Evolutionary conservation across 306 rosid species (phyloP).

Genomic region (Acacia crassicarpa): DNA sequence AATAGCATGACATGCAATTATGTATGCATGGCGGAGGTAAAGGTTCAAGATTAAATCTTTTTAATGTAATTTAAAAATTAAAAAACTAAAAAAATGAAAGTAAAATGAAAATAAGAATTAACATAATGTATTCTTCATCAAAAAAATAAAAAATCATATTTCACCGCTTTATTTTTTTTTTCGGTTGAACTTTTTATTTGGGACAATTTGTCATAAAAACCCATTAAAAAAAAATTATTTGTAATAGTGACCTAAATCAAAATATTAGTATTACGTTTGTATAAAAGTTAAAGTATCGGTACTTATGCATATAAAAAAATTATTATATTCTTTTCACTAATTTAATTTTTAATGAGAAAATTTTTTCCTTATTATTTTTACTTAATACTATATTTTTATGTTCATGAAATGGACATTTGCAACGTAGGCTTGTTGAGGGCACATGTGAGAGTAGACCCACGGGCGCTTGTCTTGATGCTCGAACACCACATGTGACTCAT

Average conservation of each 20-base stretch:
- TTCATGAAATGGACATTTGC: neutral
- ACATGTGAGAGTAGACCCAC: constrained; percentile 43
- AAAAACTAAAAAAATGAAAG: neutral
- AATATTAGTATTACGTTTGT: too few species aligned
- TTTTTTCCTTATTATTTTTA: too few species aligned
- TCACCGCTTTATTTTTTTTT: neutral
- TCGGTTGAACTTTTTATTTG: too few species aligned
- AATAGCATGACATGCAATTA: neutral
- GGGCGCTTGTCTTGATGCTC: constrained; percentile 13
- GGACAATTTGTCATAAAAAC: too few species aligned
- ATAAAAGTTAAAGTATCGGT: too few species aligned
- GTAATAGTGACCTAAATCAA: too few species aligned
- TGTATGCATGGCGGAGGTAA: neutral
- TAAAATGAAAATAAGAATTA: neutral
- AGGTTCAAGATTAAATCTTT: neutral
- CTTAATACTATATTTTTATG: too few species aligned
- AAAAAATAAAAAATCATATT: neutral
- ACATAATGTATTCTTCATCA: neutral
- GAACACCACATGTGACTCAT: constrained; percentile 13
- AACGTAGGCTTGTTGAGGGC: constrained; percentile 17
- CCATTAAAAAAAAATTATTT: too few species aligned
- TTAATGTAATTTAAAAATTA: neutral
- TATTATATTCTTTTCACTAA: too few species aligned
- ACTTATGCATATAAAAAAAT: too few species aligned
- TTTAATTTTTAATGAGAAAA: too few species aligned